Evolutionary conservation across 106 monocot genomes (phyloP).

Genomic region (Allium cepa): DNA sequence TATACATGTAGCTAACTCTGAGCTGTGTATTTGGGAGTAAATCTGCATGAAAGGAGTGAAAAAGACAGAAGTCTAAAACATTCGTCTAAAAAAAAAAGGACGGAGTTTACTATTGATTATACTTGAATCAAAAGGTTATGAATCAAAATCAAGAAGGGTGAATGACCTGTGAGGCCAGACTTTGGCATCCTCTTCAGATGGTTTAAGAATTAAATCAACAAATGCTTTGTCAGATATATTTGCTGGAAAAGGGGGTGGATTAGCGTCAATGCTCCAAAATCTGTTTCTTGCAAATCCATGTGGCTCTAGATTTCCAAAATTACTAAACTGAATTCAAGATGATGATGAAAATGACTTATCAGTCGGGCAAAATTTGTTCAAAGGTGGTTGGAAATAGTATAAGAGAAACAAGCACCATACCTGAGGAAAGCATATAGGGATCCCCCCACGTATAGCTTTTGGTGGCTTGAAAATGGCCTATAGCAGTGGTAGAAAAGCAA

Average conservation of each 20-base stretch:
- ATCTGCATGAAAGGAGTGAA: no score
- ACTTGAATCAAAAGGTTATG: neutral
- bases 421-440: conserved; percentile 81
- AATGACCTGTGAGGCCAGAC: conserved; percentile 69
- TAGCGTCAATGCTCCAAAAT: conserved; percentile 60
- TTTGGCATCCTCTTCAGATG: conserved; percentile 61
- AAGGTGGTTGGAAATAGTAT: no score
- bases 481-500: neutral
- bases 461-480: conserved; percentile 72
- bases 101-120: neutral
- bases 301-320: conserved; percentile 34
- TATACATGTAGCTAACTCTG: no score
- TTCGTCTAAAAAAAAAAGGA: neutral
- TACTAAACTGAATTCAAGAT: conserved; percentile 36
- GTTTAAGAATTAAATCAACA: conserved; percentile 74
- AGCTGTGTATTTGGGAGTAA: no score
- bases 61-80: no score
- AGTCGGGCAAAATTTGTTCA: no score
- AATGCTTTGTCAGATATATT: conserved; percentile 41
- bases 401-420: conserved; percentile 13
- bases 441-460: conserved; percentile 84
- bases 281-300: conserved; percentile 76
- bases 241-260: conserved; percentile 55
- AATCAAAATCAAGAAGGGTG: neutral
- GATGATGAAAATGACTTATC: no score